Base-by-base conservation (phyloP, 2,329 filamentous ascomycete genomes). In the Aspergillus brasiliensis region DNA sequence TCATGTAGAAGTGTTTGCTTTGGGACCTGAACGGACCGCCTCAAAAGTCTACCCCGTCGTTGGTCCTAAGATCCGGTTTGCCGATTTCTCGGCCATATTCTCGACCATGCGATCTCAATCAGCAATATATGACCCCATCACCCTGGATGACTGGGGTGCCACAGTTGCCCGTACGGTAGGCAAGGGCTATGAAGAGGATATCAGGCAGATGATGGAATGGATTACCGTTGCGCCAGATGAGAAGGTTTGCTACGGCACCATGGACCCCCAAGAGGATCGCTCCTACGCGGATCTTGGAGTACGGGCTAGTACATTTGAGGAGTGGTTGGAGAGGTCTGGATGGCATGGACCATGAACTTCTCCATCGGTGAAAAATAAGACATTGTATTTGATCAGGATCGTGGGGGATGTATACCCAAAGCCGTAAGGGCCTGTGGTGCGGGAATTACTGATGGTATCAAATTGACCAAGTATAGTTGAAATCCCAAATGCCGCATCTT, bases 131-230 rank as follows among this genome's bases (percentile, higher is more conserved):
- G 27, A 52, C 2, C 65, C 63, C 1, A 64, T 61, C 11, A 58
- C 63, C 15, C 17, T 54, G 4, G 63, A 67, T n/a, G 52, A 62
- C 31, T 67, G 52, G 25, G 65, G 52, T 3, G 28, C 55, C n/a
- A 53, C 58, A 23, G 46, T 42, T 3, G 44, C 61, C 42, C 11
- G 37, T 11, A 17, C 49, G 3, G 59, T 63, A 13, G 65, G 65
- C 1, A 49, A 47, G 3, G 66, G 56, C 3, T 68, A 59, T 51
- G 46, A 57, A 37, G 37, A 56, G 48, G 65, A 68, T 51, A 58
- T 58, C 34, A 56, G 17, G 31, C 56, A 67, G 47, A 68, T 68
- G 66, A 68, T 68, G 66, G 48, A 67, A 57, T 67, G 66, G 66
- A 49, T 58, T 58, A 55, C 60, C 19, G 55, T 61, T 38, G 58